Base-by-base conservation (phyloP, 2,329 filamentous ascomycete species). In the Eutypa lata region DNA sequence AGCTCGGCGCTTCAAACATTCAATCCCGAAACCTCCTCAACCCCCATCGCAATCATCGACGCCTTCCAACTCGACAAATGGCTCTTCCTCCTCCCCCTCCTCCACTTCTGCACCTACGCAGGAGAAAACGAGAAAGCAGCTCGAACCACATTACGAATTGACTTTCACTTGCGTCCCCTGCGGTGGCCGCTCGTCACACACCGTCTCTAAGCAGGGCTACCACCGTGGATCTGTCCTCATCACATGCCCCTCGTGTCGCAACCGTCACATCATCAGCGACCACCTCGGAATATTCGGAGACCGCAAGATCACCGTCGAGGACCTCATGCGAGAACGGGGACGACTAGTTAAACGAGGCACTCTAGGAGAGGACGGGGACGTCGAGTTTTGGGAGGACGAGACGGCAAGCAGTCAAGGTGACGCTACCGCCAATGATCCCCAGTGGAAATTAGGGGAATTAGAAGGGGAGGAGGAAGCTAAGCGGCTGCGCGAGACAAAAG, bases 101-200 rank as follows among this genome's bases (percentile, higher is more conserved):
- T n/a, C n/a, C n/a, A n/a, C 49, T 21, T 16, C 28, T 31, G 13
- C 49, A 35, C 3, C 47, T 2, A 33, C 68, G 65, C 14, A 68
- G 22, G 50, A 57, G 35, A 70, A 68, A 40, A 51, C 61, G 24
- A 65, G 68, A 59, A 63, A 61, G 60, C 58, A 61, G 3, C 68
- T 58, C 47, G 64, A 84, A 61, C 90, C 90, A 1, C 84, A 89
- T 53, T 99, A 97, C 73, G 81, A 91, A 61, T 80, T 99, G 59
- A 89, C 86, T 48, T 97, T 99, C 70, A 99, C 94, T 61, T 99
- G 94, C 80, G 86, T 89, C 54, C 90, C 90, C 31, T 99, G 94
- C 74, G 77, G 80, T 45, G 76, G 82, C 35, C 87, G 92, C 53
- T 95, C 90, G n/a, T 81, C 85, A 13, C 95, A 99, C 73, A 82